Percentiles rank a stretch among this genome's conserved stretches.
These are phyloP conservation scores for Entophlyctis helioformis DNA, from an alignment of 192 early-diverging fungal genomes.

Conservation along the genomic window DNA sequence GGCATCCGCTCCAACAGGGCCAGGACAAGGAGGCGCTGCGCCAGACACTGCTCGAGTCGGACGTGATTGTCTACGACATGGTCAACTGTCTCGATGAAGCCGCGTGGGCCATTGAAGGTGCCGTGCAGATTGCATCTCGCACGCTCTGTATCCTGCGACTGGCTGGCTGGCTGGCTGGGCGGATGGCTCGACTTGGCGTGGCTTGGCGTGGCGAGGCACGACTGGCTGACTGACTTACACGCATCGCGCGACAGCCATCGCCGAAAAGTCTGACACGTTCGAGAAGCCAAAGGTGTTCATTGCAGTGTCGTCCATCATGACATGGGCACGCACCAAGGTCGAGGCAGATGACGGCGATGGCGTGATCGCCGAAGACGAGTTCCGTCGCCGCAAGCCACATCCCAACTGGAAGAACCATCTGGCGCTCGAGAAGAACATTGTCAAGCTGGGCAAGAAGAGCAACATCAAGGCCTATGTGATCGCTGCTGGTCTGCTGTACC, in stretches of 20 bases:
- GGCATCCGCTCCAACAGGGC: no score
- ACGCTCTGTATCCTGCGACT: no score
- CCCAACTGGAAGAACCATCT: constrained; percentile 46
- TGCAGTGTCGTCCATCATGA: constrained; percentile 44
- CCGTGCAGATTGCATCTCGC: no score
- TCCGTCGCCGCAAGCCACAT: constrained; percentile 41
- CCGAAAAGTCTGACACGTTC: constrained; percentile 35
- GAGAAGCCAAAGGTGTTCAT: constrained; percentile 42
- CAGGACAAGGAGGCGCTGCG: constrained; percentile 13
- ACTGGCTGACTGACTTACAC: neutral
- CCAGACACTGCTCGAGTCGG: constrained; percentile 21
- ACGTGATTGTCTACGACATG: constrained; percentile 47
- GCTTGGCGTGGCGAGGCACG: neutral
- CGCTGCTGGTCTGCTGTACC: constrained; percentile 41
- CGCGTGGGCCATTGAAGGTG: constrained; percentile 40
- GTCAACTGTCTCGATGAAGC: constrained; percentile 41
- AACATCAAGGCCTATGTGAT: constrained; percentile 40
- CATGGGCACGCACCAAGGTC: constrained; percentile 47
- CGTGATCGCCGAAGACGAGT: constrained; percentile 45
- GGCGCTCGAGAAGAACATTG: constrained; percentile 38
- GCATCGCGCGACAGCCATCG: no score
- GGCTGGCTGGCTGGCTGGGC: no score
- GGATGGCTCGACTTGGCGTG: no score
- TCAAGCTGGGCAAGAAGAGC: constrained; percentile 42
- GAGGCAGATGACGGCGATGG: constrained; percentile 48